phyloP scores from a whole-genome alignment of 371 early-diverging fungal species.

The Basidiobolus meristosporus region DNA sequence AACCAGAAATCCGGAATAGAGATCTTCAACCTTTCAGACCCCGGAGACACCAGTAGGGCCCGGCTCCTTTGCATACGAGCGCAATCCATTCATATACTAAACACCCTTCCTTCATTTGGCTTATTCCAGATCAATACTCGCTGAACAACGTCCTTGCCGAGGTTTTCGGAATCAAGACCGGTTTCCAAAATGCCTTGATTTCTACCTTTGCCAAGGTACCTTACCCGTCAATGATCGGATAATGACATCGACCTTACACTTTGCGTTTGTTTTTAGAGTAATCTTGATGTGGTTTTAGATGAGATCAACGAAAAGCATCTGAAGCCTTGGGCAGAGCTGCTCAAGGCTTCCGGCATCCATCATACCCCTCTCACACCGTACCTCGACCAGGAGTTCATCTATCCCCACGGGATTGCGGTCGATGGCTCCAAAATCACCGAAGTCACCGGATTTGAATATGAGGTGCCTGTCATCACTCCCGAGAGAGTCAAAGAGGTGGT shows the following conservation, averaged over 20 bases:
- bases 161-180: slow-evolving; percentile 67
- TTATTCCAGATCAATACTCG: slow-evolving; percentile 49
- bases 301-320: neutral
- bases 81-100: neutral
- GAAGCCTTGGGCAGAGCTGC: slow-evolving; percentile 28
- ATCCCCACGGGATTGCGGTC: slow-evolving; percentile 52
- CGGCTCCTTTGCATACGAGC: too few species aligned
- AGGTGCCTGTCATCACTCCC: slow-evolving; percentile 40
- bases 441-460: slow-evolving; percentile 49
- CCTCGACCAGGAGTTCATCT: slow-evolving; percentile 48
- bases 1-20: slow-evolving; percentile 13
- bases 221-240: neutral
- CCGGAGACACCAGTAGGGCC: slow-evolving; percentile 38
- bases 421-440: slow-evolving; percentile 57
- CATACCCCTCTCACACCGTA: slow-evolving; percentile 82
- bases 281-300: neutral
- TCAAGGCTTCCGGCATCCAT: slow-evolving; percentile 30
- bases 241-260: neutral
- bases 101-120: neutral
- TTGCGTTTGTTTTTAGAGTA: neutral
- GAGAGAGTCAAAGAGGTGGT: slow-evolving; percentile 44
- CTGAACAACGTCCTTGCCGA: slow-evolving; percentile 43
- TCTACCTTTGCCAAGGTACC: slow-evolving; percentile 61
- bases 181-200: slow-evolving; percentile 61
- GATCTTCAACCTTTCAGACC: slow-evolving; percentile 62